These are phyloP conservation scores for Casaregolazyma lundiana DNA, from an alignment of 1,139 yeast species.

Conservation along the genomic window DNA sequence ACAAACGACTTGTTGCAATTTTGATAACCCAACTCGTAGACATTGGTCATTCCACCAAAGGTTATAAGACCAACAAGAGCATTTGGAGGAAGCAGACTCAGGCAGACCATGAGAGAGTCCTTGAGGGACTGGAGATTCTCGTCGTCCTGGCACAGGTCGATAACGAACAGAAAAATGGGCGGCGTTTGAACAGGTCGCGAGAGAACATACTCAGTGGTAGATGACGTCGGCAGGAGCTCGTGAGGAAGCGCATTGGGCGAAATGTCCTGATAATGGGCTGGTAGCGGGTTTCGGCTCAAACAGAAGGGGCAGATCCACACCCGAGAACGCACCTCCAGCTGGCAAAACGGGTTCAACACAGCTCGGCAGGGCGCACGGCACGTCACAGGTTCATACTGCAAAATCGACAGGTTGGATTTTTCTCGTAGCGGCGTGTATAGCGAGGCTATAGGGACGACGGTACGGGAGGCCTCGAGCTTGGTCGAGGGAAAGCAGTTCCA, in stretches of 20 bases:
- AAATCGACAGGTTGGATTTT: conserved; percentile 72
- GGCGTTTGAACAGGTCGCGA: conserved; percentile 86
- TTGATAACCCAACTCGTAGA: conserved; percentile 83
- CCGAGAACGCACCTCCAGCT: conserved; percentile 73
- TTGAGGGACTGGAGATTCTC: conserved; percentile 88
- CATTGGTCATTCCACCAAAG: conserved; percentile 91
- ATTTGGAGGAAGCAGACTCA: conserved; percentile 85
- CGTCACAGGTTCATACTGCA: conserved; percentile 83
- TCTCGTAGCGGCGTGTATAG: conserved; percentile 86
- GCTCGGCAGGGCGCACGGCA: conserved; percentile 85
- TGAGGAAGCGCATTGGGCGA: conserved; percentile 80
- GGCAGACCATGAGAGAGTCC: conserved; percentile 76
- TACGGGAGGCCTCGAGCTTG: conserved; percentile 82
- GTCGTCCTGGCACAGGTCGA: conserved; percentile 92
- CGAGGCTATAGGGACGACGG: conserved; percentile 93
- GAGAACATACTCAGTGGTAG: conserved; percentile 90
- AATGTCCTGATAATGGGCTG: conserved; percentile 83
- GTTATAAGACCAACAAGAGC: conserved; percentile 90
- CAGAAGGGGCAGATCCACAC: conserved; percentile 92
- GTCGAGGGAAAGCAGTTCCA: conserved; percentile 92
- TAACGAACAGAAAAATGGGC: conserved; percentile 87
- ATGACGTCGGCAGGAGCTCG: conserved; percentile 69
- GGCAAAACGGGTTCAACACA: conserved; percentile 78
- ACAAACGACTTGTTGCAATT: conserved; percentile 77
- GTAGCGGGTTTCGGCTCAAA: conserved; percentile 76